Evolutionary conservation across 192 early-diverging fungal species (phyloP).

Genomic region (Lunasporangiospora selenospora): DNA sequence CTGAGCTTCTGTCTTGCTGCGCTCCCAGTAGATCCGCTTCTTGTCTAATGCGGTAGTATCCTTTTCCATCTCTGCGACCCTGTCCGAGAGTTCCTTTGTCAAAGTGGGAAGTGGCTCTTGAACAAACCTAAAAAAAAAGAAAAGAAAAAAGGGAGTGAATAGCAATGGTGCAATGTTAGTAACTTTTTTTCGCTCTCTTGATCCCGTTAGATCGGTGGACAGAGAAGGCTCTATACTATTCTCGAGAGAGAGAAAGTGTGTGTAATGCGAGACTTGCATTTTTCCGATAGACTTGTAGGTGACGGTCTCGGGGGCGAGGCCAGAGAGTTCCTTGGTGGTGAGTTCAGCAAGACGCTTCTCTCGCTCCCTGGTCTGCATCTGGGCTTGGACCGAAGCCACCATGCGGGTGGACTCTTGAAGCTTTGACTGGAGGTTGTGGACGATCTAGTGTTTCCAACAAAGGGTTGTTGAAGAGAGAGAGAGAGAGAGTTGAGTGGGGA

Average conservation of each 20-base stretch:
- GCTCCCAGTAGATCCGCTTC: slow-evolving; percentile 63
- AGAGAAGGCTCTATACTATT: too few species aligned
- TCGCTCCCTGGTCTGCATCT: slow-evolving; percentile 68
- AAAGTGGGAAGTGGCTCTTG: slow-evolving; percentile 55
- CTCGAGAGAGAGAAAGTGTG: not conserved
- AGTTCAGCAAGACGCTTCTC: slow-evolving; percentile 73
- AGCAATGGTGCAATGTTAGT: not conserved
- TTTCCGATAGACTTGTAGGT: slow-evolving; percentile 81
- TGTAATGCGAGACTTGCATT: slow-evolving; percentile 55
- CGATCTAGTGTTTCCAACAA: slow-evolving; percentile 44
- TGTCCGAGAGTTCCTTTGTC: slow-evolving; percentile 46
- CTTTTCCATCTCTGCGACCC: slow-evolving; percentile 49
- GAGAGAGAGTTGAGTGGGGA: too few species aligned
- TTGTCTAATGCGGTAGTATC: slow-evolving; percentile 61
- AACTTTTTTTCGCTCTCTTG: not conserved
- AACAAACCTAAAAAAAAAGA: slow-evolving; percentile 56
- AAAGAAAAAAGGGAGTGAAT: not conserved
- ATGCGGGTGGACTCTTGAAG: slow-evolving; percentile 66
- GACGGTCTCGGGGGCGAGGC: slow-evolving; percentile 54
- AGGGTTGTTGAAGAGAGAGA: too few species aligned
- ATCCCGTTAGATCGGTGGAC: not conserved
- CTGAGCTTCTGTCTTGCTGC: slow-evolving; percentile 60
- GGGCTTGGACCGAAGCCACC: slow-evolving; percentile 62
- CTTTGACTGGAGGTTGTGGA: slow-evolving; percentile 74
- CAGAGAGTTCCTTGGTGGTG: slow-evolving; percentile 69